These are phyloP conservation scores for Thoreauomyces humboldtii DNA, from an alignment of 192 early-diverging fungal genomes.

Conservation along the genomic window DNA sequence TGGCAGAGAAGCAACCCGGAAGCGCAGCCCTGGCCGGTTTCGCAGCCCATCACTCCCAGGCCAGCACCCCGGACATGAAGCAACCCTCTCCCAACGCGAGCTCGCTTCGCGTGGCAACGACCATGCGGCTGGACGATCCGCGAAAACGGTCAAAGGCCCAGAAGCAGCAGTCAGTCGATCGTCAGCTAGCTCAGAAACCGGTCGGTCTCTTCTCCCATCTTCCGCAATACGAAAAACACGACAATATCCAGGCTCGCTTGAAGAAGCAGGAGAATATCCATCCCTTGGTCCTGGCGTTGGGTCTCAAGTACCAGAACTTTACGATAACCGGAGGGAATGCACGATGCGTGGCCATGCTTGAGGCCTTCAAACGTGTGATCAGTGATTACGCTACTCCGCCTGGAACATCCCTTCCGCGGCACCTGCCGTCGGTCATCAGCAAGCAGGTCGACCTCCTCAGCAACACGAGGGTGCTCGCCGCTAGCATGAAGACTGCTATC, in stretches of 20 bases:
- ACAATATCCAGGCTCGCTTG: conserved; percentile 32
- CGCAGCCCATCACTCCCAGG: conserved; percentile 23
- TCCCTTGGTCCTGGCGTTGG: conserved; percentile 81
- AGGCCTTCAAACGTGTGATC: conserved; percentile 85
- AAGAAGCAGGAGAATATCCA: conserved; percentile 63
- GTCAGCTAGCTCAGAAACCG: conserved; percentile 31
- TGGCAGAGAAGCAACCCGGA: not conserved
- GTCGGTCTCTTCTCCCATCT: conserved; percentile 79
- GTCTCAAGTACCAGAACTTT: conserved; percentile 81
- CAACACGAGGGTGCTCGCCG: conserved; percentile 79
- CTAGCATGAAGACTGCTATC: conserved; percentile 92
- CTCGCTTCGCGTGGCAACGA: conserved; percentile 29
- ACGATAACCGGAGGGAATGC: conserved; percentile 91
- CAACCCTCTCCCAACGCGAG: conserved; percentile 26
- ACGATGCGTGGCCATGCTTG: conserved; percentile 82
- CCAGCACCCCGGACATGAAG: conserved; percentile 2
- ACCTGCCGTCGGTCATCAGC: conserved; percentile 77
- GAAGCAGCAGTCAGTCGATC: conserved; percentile 27
- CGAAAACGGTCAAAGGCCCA: conserved; percentile 13
- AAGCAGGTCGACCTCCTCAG: conserved; percentile 90
- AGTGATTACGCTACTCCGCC: conserved; percentile 87
- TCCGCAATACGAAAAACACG: conserved; percentile 52
- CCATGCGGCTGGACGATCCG: conserved; percentile 26
- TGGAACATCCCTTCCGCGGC: conserved; percentile 71
- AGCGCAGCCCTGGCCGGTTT: conserved; percentile 25